Percentiles rank a stretch among this genome's conserved stretches.
Evolutionary conservation across 2,329 filamentous ascomycete species (phyloP).

Genomic region (Ustulina deusta): DNA sequence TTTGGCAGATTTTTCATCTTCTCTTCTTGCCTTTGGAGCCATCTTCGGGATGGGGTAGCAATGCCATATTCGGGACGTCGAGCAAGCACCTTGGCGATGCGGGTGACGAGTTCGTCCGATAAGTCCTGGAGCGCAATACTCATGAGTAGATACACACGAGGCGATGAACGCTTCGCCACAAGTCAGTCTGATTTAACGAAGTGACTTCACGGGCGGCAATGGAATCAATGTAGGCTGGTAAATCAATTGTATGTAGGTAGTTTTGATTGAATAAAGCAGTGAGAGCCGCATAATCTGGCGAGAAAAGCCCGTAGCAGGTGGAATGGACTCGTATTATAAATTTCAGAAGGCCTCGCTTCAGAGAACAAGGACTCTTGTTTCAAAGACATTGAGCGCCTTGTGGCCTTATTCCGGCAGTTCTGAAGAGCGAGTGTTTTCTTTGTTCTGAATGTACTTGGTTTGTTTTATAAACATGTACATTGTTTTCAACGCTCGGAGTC

Average conservation of each 20-base stretch:
- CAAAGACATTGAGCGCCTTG: conserved; percentile 36
- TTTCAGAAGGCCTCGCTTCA: background rate
- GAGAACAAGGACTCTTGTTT: conserved; percentile 34
- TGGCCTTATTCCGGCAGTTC: conserved; percentile 3
- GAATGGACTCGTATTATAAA: conserved; percentile 23
- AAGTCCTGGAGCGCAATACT: conserved; percentile 46
- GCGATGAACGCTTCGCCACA: background rate
- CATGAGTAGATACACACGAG: conserved; percentile 34
- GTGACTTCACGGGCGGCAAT: conserved; percentile 24
- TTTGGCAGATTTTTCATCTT: conserved; percentile 47
- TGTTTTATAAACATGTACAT: conserved; percentile 36
- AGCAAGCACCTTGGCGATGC: conserved; percentile 54
- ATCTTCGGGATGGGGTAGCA: conserved; percentile 51
- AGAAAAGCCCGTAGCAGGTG: background rate
- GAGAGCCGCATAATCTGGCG: background rate
- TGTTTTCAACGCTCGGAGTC: conserved; percentile 38
- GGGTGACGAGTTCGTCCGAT: conserved; percentile 47
- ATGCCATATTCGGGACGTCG: conserved; percentile 52
- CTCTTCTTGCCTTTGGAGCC: conserved; percentile 54
- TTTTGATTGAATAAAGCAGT: conserved; percentile 3
- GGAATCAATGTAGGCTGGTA: conserved; percentile 18
- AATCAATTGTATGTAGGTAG: conserved; percentile 30
- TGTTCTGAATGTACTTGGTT: conserved; percentile 25
- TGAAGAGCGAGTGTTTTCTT: conserved; percentile 21
- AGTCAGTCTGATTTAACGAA: conserved; percentile 7